Percentiles rank a stretch among this genome's conserved stretches.
Conservation (phyloP, 2,329 filamentous ascomycete genomes). For the Stachybotrys chlorohalonatus region DNA sequence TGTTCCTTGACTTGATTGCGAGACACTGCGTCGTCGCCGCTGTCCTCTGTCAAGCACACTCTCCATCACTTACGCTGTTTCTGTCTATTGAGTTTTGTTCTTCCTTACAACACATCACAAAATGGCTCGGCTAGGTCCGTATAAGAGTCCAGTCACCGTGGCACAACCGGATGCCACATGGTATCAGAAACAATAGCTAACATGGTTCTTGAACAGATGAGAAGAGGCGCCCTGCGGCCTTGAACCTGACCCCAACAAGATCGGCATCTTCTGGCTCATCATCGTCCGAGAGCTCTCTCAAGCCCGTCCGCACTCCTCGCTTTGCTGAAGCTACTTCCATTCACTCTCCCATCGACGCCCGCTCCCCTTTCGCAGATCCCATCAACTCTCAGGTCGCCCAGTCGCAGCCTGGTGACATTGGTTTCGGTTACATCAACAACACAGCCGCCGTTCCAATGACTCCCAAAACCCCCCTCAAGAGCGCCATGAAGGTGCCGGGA, state of each 20-base stretch:
- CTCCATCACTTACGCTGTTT: conserved; percentile 3
- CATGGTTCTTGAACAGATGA: conserved; percentile 31
- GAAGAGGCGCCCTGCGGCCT: conserved; percentile 46
- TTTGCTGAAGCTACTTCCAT: conserved; percentile 76
- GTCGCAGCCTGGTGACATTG: conserved; percentile 73
- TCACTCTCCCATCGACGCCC: conserved; percentile 61
- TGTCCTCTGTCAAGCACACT: background rate
- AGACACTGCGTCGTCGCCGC: background rate
- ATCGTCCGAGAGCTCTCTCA: conserved; percentile 48
- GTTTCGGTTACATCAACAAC: conserved; percentile 80
- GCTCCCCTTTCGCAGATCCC: conserved; percentile 51
- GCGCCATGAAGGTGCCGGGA: conserved; percentile 79
- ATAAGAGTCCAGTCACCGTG: background rate
- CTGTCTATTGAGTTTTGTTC: background rate
- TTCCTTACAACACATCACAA: conserved; percentile 9
- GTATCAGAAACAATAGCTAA: conserved; percentile 10
- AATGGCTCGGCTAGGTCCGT: conserved; percentile 33
- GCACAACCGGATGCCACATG: background rate
- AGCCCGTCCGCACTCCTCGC: conserved; percentile 64
- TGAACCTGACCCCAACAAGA: conserved; percentile 42
- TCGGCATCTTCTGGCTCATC: conserved; percentile 40
- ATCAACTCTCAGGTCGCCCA: conserved; percentile 46
- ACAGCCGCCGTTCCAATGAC: conserved; percentile 54
- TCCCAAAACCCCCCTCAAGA: conserved; percentile 76
- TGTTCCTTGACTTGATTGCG: background rate